Base-by-base conservation (phyloP, 441 rosid species). In the Macaranga tanarius region DNA sequence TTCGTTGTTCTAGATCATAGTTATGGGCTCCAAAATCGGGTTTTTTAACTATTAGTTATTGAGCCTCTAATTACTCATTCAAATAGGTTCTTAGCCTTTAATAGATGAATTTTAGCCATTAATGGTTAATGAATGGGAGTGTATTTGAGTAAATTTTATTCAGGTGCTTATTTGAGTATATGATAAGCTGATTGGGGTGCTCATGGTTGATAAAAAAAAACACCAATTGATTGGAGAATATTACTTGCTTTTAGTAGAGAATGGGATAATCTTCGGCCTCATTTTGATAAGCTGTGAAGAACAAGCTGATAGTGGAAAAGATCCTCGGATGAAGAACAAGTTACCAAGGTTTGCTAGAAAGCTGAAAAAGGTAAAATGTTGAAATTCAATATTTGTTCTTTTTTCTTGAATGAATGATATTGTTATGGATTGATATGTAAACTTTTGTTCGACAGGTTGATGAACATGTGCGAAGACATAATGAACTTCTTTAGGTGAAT, bases 121-220 rank as follows among this genome's bases (percentile, higher is more conserved):
- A n/a, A n/a, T n/a, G n/a, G n/a, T n/a, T n/a, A n/a, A n/a, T n/a
- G n/a, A n/a, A n/a, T n/a, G n/a, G n/a, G n/a, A n/a, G n/a, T n/a
- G n/a, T n/a, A n/a, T n/a, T n/a, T n/a, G n/a, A n/a, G n/a, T n/a
- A n/a, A n/a, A n/a, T n/a, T n/a, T n/a, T n/a, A n/a, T n/a, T n/a
- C n/a, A n/a, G n/a, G n/a, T n/a, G n/a, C n/a, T n/a, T n/a, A n/a
- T n/a, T n/a, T n/a, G 81, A 60, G 88, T 89, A 51, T 92, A 90
- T 71, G 90, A 94, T 81, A 94, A 87, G 84, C 85, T 94, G 31
- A 90, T 94, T 72, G 97, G 87, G 70, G 89, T 89, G 80, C 92
- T 94, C 84, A 62, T 89, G 86, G 96, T 92, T 61, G 98, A 94
- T 75, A 89, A 87, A 84, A n/a, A n/a, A 89, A 93, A 42, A 74